Percentiles rank a stretch among this genome's conserved stretches.
phyloP scores from a whole-genome alignment of 768 basidiomycete genomes.

The Russula vinacea region DNA sequence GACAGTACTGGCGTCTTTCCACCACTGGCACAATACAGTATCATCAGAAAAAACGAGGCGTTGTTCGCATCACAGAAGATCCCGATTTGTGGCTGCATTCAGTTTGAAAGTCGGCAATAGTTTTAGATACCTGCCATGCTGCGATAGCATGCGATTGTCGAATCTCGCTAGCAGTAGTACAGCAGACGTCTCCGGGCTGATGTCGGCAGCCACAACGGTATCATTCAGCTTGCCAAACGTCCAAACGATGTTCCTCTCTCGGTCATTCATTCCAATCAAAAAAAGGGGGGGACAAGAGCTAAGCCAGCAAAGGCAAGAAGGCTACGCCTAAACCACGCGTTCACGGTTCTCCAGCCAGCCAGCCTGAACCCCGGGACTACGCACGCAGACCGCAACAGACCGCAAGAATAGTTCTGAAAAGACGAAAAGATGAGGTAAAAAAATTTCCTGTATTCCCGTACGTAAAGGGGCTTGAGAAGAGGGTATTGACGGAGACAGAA shows the following conservation, averaged over 20 bases:
- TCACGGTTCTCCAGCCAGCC: no score
- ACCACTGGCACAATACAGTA: no score
- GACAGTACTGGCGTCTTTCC: no score
- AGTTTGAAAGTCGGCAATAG: not conserved
- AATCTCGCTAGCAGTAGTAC: not conserved
- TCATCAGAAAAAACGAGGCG: not conserved
- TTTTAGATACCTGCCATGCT: not conserved
- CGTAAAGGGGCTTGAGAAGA: constrained; percentile 5
- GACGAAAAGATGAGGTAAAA: not conserved
- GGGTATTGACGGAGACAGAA: constrained; percentile 2
- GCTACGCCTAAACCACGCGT: not conserved
- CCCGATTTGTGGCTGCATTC: not conserved
- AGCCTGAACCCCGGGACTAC: no score
- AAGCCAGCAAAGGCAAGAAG: constrained; percentile 1
- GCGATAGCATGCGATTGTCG: not conserved
- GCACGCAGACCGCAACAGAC: no score
- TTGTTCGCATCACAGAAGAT: not conserved
- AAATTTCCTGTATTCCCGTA: constrained; percentile 7
- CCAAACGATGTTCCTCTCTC: constrained; percentile 17
- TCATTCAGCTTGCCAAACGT: not conserved
- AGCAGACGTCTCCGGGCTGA: not conserved
- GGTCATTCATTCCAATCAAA: not conserved
- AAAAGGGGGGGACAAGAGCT: not conserved
- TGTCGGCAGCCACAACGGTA: not conserved
- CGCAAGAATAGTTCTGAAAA: no score